These are phyloP conservation scores for Cadophora luteo-olivacea DNA, from an alignment of 2,329 filamentous ascomycete species.

Conservation along the genomic window DNA sequence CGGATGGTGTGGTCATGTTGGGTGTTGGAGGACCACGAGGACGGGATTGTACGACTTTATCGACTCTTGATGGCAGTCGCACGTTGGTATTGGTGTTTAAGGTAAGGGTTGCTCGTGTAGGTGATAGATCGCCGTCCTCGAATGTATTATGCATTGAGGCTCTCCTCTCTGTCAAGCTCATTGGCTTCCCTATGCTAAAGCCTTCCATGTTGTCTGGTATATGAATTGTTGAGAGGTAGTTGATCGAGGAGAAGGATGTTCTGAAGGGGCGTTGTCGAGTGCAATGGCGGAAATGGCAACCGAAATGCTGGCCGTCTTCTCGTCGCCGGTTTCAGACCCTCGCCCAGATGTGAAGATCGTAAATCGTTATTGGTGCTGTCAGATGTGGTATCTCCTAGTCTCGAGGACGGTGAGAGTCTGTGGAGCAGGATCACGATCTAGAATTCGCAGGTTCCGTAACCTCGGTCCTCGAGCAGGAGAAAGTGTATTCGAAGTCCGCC, in stretches of 20 bases:
- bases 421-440: not conserved
- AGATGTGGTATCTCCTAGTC: not conserved
- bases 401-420: not conserved
- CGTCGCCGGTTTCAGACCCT: not conserved
- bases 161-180: slow-evolving; percentile 67
- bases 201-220: slow-evolving; percentile 37
- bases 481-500: not conserved
- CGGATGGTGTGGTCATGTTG: slow-evolving; percentile 69
- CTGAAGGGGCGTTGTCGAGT: slow-evolving; percentile 8
- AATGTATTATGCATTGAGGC: slow-evolving; percentile 55
- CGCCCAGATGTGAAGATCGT: not conserved
- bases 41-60: slow-evolving; percentile 59
- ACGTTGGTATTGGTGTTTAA: slow-evolving; percentile 54
- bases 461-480: slow-evolving; percentile 1
- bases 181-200: slow-evolving; percentile 48
- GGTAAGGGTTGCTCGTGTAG: slow-evolving; percentile 49
- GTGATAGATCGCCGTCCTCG: slow-evolving; percentile 54
- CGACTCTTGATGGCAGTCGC: slow-evolving; percentile 50
- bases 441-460: not conserved
- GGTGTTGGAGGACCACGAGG: slow-evolving; percentile 68
- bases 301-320: not conserved
- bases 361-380: not conserved
- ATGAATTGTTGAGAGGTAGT: not conserved
- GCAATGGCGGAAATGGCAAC: not conserved
- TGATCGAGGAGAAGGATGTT: not conserved